Percentiles rank a stretch among this genome's conserved stretches.
These are phyloP conservation scores for Neurospora sp. DNA, from an alignment of 2,329 filamentous ascomycete species.

Conservation along the genomic window DNA sequence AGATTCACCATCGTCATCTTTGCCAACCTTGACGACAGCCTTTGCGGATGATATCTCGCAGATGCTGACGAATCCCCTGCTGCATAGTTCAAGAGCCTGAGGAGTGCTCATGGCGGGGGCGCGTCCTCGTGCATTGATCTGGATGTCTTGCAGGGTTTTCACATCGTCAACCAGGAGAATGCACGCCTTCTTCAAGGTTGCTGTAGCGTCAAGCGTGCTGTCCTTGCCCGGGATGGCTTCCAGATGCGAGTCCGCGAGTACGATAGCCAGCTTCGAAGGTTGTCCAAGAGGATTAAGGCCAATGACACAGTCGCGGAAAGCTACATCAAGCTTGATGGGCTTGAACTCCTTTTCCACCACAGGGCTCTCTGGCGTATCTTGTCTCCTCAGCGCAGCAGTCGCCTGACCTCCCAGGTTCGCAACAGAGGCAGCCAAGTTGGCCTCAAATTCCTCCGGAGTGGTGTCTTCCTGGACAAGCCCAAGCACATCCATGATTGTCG, in stretches of 20 bases:
- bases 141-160: constrained; percentile 29
- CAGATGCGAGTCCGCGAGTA: constrained; percentile 69
- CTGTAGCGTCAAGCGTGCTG: constrained; percentile 50
- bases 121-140: constrained; percentile 6
- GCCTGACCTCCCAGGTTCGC: constrained; percentile 62
- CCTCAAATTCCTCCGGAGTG: constrained; percentile 63
- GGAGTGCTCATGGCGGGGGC: constrained; percentile 30
- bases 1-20: constrained; percentile 49
- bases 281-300: constrained; percentile 74
- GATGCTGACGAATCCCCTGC: constrained; percentile 73
- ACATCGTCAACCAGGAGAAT: constrained; percentile 75
- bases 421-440: constrained; percentile 69
- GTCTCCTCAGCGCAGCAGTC: constrained; percentile 33
- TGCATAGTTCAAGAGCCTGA: constrained; percentile 47
- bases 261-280: constrained; percentile 66
- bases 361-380: neutral
- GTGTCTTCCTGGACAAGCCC: constrained; percentile 53
- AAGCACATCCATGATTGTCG: constrained; percentile 71
- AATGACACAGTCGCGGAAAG: constrained; percentile 69
- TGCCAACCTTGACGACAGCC: constrained; percentile 50
- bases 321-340: constrained; percentile 61
- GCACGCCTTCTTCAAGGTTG: constrained; percentile 71
- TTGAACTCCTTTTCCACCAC: constrained; percentile 23
- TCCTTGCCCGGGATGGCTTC: constrained; percentile 57
- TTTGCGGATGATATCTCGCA: constrained; percentile 80